Evolutionary conservation across 305 asterid genomes (phyloP), one percentile per base, ranked within the genome.

Genomic region (Fraxinus paxiana): DNA sequence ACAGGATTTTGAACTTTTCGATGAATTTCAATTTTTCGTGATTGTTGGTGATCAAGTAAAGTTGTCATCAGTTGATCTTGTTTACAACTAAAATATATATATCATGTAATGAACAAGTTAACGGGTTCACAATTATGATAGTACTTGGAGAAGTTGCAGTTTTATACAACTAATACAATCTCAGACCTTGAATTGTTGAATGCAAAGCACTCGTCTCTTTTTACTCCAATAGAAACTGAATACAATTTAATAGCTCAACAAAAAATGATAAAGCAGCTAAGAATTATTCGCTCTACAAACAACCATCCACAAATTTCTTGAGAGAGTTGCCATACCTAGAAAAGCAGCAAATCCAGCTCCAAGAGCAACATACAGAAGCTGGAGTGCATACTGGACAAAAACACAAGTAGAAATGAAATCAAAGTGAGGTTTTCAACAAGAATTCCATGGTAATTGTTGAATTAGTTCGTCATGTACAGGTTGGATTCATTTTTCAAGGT

Each of bases 311-410:
- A 26, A 20, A 61, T 61, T 61, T 76, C 59, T 10, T 48, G 67
- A 12, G 22, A 30, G 22, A 80, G 54, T 73, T 43, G 13, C 18
- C 87, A 4, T 87, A 93, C 98, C 98, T 2, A 93, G 75, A 56
- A 92, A 93, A 37, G 97, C 91, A 54, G 94, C 88, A 26, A 86
- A 38, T 80, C 96, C 98, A 77, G 91, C 91, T 78, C 89, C 96
- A 69, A 90, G 18, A 74, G 95, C 96, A 74, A 93, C 88, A 77
- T 56, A 92, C 46, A 93, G 90, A 85, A 93, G 81, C 88, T 92
- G 86, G 82, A 91, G 79, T 9, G 96, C 83, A 65, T 85, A 91
- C 98, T 93, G 85, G 83, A 84, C 31, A 46, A 83, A 70, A 4
- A 67, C 65, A 82, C 1, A 80, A 30, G 2, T 28, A 38, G 20